Evolutionary conservation across 306 rosid species (phyloP), one percentile per base, ranked within the genome.

Genomic region (Ammopiptanthus mongolicus): DNA sequence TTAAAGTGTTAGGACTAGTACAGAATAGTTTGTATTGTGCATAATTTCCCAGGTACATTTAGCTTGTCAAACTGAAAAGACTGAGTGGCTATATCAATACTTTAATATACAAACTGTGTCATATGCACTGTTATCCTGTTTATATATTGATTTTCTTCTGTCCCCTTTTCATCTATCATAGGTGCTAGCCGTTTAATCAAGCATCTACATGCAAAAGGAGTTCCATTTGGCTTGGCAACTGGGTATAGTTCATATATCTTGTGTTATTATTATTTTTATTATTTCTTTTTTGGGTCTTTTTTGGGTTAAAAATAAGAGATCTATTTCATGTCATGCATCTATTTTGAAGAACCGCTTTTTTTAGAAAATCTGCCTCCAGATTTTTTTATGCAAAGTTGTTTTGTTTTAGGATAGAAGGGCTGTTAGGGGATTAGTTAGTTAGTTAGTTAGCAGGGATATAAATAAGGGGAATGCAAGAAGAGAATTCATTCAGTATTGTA

Each of bases 191-290:
- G 87, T 64, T 81, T 95, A 85, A 70, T 95, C 83, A 79, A 31
- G 57, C 91, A 90, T 84, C 93, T 95, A 59, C 93, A 92, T 81
- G 87, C 87, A 50, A 90, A 88, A 73, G 91, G 97, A 79, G 69
- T 95, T 63, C 92, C 97, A 25, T 86, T 92, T 58, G 75, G 82
- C 53, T 58, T 95, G 87, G 99, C 97, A 50, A 88, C 99, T 7
- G 97, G 99, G 99, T 84, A 80, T 12, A 11, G 3, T 75, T 81
- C 58, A 71, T 12, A 34, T 57, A 65, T 65, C 71, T 69, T 47
- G 9, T 25, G 28, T 19, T 52, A 17, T 69, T 53, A 67, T 13
- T 17, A 0, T 80, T 50, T 0, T 5, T 34, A 1, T 8, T 34
- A 34, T 1, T 34, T 41, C 10, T 11, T 8, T 41, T 41, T 11